A percentile compares a stretch with the other conserved stretches of the same genome.
phyloP scores from a whole-genome alignment of 208 protist species.

The Trypanosoma congolense region DNA sequence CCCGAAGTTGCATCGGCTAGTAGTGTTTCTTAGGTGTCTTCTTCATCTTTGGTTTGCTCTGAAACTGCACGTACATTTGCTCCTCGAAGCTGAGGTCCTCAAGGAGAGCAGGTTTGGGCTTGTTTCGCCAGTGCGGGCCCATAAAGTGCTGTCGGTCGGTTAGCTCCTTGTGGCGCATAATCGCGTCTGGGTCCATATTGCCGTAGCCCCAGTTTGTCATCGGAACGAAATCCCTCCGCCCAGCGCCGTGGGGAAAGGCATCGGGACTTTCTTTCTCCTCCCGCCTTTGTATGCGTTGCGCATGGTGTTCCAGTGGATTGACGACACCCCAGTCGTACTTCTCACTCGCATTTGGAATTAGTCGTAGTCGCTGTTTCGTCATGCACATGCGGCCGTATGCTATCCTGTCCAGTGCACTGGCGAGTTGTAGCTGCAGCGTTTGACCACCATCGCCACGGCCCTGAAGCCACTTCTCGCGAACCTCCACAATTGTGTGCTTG shows the following conservation, averaged over 20 bases:
- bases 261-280: conserved; percentile 70
- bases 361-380: conserved; percentile 71
- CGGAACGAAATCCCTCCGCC: conserved; percentile 87
- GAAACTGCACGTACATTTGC: conserved; percentile 84
- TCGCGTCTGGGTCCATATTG: conserved; percentile 87
- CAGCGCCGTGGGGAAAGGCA: conserved; percentile 69
- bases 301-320: conserved; percentile 78
- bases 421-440: conserved; percentile 75
- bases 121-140: conserved; percentile 81
- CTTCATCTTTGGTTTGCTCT: conserved; percentile 81
- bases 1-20: conserved; percentile 24
- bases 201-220: conserved; percentile 88
- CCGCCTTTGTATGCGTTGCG: conserved; percentile 42
- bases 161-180: conserved; percentile 83
- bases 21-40: conserved; percentile 89
- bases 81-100: conserved; percentile 90
- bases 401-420: conserved; percentile 78
- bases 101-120: conserved; percentile 72
- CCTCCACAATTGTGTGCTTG: conserved; percentile 67
- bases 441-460: conserved; percentile 77
- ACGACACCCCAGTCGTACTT: conserved; percentile 83
- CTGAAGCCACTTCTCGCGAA: conserved; percentile 75
- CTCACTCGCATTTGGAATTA: conserved; percentile 77
- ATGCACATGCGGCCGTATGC: conserved; percentile 82
- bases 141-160: conserved; percentile 84